Evolutionary conservation across 164 flowering plant genomes (phyloP).

Genomic region (Chloranthus sessilifolius): DNA sequence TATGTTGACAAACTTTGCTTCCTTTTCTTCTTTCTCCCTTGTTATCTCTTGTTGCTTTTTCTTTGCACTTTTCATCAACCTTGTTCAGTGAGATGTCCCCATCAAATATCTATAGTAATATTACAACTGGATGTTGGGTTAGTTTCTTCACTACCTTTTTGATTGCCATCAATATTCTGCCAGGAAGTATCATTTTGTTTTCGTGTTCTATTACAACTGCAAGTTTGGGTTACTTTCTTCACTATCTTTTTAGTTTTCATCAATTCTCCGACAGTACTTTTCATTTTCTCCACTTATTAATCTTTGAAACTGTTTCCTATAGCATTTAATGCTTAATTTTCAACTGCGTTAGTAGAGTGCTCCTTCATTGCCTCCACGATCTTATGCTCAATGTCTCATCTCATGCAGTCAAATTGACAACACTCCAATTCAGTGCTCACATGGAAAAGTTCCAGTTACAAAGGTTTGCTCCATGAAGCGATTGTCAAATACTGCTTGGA

Average conservation of each 20-base stretch:
- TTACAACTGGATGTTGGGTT: too few relatives aligned
- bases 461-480: slow-evolving; percentile 68
- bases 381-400: slow-evolving; percentile 13
- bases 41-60: too few relatives aligned
- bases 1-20: too few relatives aligned
- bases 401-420: slow-evolving; percentile 69
- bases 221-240: background rate
- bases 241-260: background rate
- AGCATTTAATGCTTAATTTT: too few relatives aligned
- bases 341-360: background rate
- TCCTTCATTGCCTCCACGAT: background rate
- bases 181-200: too few relatives aligned
- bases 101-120: too few relatives aligned
- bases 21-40: too few relatives aligned
- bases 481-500: slow-evolving; percentile 71
- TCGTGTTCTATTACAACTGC: too few relatives aligned
- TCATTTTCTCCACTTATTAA: background rate
- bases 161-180: background rate
- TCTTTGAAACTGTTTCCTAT: too few relatives aligned
- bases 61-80: too few relatives aligned
- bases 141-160: background rate
- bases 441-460: slow-evolving; percentile 68
- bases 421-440: slow-evolving; percentile 56
- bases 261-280: too few relatives aligned
- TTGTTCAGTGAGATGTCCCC: too few relatives aligned